Evolutionary conservation across 305 asterid genomes (phyloP), one percentile per base, ranked within the genome.

Genomic region (Nicotiana rustica): DNA sequence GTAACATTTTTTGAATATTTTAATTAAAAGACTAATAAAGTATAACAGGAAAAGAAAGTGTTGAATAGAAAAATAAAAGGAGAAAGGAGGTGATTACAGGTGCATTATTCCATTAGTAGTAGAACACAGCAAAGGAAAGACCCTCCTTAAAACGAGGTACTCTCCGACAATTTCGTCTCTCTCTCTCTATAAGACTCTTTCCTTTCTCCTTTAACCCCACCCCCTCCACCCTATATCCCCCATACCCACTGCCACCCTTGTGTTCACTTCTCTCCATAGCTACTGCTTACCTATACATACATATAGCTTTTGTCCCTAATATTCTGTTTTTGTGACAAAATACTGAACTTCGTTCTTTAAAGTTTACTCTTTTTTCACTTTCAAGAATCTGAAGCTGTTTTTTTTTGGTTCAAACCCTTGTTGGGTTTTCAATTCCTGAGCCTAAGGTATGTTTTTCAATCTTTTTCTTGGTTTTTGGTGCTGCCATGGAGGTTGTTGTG

Each of bases 71-170:
- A 1, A 35, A 8, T 4, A 36, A 10, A 69, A 69, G 9, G 5
- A 69, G 10, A 69, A 38, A 9, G 8, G 5, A 69, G 77, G 35
- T 70, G 78, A 70, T 44, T 70, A 70, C 36, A 5, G 78, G 78
- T 70, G 78, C 78, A 21, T 21, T 71, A 70, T 41, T 41, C 56
- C 62, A 75, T 21, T 52, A 75, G 75, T 67, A 67, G 5, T 47
- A 41, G 29, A 49, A 17, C 29, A 55, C 21, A 49, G 14, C 47
- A 49, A 75, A 75, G 79, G 64, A 25, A 75, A 75, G 64, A 75
- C 44, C 64, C 79, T 49, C 79, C 79, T 75, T 75, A 49, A 73
- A 73, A n/a, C 79, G 79, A 47, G 79, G 21, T 73, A 14, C 78
- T 73, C 14, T 14, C 79, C 79, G 19, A 75, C 79, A 75, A 14